Base-by-base conservation (phyloP, 2,329 filamentous ascomycete species). In the Phialophora expanda region DNA sequence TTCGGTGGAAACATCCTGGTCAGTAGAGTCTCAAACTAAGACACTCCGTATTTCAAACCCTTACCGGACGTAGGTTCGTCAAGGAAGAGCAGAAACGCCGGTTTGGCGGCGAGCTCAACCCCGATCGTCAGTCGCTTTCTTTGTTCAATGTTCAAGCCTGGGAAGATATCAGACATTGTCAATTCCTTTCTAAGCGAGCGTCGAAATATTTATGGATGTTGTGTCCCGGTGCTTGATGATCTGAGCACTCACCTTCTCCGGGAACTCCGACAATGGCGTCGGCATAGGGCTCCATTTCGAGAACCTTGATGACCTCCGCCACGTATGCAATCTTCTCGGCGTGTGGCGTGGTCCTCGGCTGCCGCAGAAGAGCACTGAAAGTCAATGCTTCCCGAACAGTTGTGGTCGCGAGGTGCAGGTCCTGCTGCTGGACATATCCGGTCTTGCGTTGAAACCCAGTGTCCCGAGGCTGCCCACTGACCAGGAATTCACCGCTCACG, bases 361-460 rank as follows among this genome's bases (percentile, higher is more conserved):
- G 93, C 60, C 93, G 89, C n/a, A 97, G 87, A 28, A 94, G 78
- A 20, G 93, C 93, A 71, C 28, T 97, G 82, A 46, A 97, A 56
- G 86, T 86, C 0, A 93, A 92, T 73, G 97, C 93, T 53, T 61
- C 93, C 67, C 93, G 89, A 48, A 97, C 92, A 0, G 93, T 97
- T 0, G 88, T 87, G 0, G 92, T 96, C 53, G 89, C 83, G 48
- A 96, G 83, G 76, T 97, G 93, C 14, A 97, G 83, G 85, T 97
- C 93, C 76, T 96, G 92, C 76, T 97, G 93, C 75, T 96, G 91
- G 34, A 93, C 93, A 72, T 96, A 96, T 57, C 93, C 93, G 0
- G 92, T 95, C 80, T 93, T 94, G 70, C 83, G 90, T 77, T 96
- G 92, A 84, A 96, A 96, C 0, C 89, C 91, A 53, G 84, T 83